A percentile compares a stretch with the other conserved stretches of the same genome.
Conservation (phyloP, 164 flowering plant genomes). For the Nymphaea colorata region DNA sequence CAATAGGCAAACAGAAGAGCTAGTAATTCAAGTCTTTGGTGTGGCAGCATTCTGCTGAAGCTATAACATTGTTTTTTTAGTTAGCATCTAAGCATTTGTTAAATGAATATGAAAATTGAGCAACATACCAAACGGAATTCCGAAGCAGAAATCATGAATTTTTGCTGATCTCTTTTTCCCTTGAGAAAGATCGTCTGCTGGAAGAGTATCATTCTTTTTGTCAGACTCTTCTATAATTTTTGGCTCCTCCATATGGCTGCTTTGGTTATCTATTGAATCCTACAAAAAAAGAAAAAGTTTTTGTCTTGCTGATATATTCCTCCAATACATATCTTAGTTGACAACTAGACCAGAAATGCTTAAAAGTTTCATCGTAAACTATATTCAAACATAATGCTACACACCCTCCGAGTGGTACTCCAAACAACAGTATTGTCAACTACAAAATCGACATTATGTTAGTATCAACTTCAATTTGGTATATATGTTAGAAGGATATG, state of each 20-base stretch:
- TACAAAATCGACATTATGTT: not conserved
- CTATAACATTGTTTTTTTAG: too few species aligned
- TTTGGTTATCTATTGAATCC: conserved; percentile 21
- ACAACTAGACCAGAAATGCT: conserved; percentile 16
- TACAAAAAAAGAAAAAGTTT: conserved; percentile 19
- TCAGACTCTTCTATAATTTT: conserved; percentile 20
- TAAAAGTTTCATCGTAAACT: too few species aligned
- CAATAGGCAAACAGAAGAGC: not conserved
- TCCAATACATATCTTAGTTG: conserved; percentile 32
- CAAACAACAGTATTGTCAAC: not conserved
- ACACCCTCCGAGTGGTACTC: too few species aligned
- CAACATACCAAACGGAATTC: conserved; percentile 79
- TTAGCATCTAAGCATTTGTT: too few species aligned
- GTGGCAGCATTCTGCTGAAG: too few species aligned
- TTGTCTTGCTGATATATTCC: conserved; percentile 16
- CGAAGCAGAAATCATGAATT: conserved; percentile 90
- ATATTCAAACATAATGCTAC: too few species aligned
- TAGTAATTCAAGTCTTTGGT: too few species aligned
- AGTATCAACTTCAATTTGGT: too few species aligned
- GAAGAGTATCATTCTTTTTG: conserved; percentile 15
- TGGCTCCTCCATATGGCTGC: conserved; percentile 16
- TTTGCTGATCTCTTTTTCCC: conserved; percentile 38
- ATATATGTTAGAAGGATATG: not conserved
- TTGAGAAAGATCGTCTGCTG: conserved; percentile 16
- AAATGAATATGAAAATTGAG: not conserved